phyloP scores from a whole-genome alignment of 2,329 filamentous ascomycete species.

The Xylariaceae sp. region DNA sequence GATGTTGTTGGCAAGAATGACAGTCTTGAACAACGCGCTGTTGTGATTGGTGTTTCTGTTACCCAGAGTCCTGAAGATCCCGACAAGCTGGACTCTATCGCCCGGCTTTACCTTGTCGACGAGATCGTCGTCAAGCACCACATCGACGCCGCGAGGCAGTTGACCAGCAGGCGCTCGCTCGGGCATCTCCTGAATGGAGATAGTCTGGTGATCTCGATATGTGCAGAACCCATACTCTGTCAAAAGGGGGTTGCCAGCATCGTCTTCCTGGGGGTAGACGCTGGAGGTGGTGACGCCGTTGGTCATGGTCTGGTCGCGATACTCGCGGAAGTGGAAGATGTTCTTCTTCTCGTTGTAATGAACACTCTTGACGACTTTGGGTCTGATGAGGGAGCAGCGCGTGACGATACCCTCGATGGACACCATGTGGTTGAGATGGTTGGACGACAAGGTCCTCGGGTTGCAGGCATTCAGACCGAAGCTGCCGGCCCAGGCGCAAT shows the following conservation, averaged over 20 bases:
- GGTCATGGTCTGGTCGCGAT: slow-evolving; percentile 96
- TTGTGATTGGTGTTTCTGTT: slow-evolving; percentile 89
- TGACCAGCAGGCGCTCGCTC: slow-evolving; percentile 93
- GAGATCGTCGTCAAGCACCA: slow-evolving; percentile 93
- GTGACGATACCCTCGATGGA: slow-evolving; percentile 97
- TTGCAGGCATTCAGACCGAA: slow-evolving; percentile 96
- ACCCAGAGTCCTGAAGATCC: slow-evolving; percentile 88
- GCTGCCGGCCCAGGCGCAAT: slow-evolving; percentile 94
- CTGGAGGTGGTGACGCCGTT: slow-evolving; percentile 84
- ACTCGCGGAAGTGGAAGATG: slow-evolving; percentile 84
- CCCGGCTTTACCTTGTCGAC: slow-evolving; percentile 94
- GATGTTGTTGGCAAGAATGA: slow-evolving; percentile 91
- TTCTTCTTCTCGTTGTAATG: slow-evolving; percentile 88
- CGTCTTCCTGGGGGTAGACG: slow-evolving; percentile 91
- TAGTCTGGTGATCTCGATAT: slow-evolving; percentile 94
- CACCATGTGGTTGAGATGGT: slow-evolving; percentile 93
- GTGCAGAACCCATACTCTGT: slow-evolving; percentile 96
- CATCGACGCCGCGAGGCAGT: slow-evolving; percentile 90
- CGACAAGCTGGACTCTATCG: slow-evolving; percentile 94
- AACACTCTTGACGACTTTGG: slow-evolving; percentile 97
- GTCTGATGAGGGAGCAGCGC: slow-evolving; percentile 88
- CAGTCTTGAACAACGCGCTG: slow-evolving; percentile 90
- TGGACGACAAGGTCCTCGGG: slow-evolving; percentile 83
- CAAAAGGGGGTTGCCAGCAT: slow-evolving; percentile 83
- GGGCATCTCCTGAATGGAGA: slow-evolving; percentile 99